phyloP scores from a whole-genome alignment of 441 rosid species.

The Adansonia grandidieri region DNA sequence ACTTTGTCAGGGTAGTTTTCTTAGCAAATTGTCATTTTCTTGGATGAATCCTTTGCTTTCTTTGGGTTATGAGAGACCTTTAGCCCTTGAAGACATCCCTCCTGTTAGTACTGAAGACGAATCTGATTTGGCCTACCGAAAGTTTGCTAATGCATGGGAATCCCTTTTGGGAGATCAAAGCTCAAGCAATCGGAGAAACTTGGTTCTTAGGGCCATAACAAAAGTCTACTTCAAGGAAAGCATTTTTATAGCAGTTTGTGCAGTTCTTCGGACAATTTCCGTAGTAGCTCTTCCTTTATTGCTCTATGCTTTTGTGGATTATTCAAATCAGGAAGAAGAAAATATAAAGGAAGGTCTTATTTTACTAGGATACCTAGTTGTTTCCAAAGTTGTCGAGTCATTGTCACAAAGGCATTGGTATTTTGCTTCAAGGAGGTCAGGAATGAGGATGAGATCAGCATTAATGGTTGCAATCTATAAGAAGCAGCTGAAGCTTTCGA shows the following conservation, averaged over 20 bases:
- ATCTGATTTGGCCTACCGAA: slow-evolving; percentile 58
- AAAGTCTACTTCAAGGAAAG: slow-evolving; percentile 71
- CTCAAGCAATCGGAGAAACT: slow-evolving; percentile 42
- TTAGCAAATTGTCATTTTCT: slow-evolving; percentile 67
- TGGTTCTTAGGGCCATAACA: slow-evolving; percentile 54
- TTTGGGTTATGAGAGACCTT: slow-evolving; percentile 63
- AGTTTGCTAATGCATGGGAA: slow-evolving; percentile 65
- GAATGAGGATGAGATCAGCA: slow-evolving; percentile 89
- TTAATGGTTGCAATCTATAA: slow-evolving; percentile 80
- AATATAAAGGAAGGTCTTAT: slow-evolving; percentile 55
- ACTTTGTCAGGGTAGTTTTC: slow-evolving; percentile 49
- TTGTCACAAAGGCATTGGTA: slow-evolving; percentile 77
- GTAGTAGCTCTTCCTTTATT: slow-evolving; percentile 69
- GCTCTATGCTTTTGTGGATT: slow-evolving; percentile 73
- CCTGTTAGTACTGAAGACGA: slow-evolving; percentile 64
- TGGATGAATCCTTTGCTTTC: slow-evolving; percentile 78
- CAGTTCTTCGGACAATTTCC: slow-evolving; percentile 59
- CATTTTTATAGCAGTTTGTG: slow-evolving; percentile 51
- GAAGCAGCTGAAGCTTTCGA: slow-evolving; percentile 83
- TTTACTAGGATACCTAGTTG: slow-evolving; percentile 59
- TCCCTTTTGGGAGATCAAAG: slow-evolving; percentile 42
- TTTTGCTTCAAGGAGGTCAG: slow-evolving; percentile 78
- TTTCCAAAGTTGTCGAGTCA: slow-evolving; percentile 71
- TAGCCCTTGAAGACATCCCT: slow-evolving; percentile 67
- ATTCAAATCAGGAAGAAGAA: slow-evolving; percentile 52